Base-by-base conservation (phyloP, 2,329 filamentous ascomycete species). In the Scedosporium boydii region DNA sequence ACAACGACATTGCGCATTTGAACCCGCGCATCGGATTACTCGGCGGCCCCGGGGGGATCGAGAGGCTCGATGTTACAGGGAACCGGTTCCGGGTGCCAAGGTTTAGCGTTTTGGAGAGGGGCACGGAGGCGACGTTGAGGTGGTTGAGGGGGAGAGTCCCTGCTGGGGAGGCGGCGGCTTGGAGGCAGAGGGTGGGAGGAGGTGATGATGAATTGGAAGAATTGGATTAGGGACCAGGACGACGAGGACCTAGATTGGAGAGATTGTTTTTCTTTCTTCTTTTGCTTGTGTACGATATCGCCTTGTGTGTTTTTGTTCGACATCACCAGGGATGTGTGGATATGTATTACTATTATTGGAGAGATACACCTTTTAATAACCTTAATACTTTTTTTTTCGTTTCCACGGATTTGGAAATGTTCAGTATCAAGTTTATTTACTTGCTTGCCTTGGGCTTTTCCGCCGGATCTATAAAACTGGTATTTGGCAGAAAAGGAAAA, bases 1-100 rank as follows among this genome's bases (percentile, higher is more conserved):
- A 91, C 73, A 98, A 98, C 70, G 88, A 93, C 59, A 91, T 98
- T 65, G 83, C 84, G n/a, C 84, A 85, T 57, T 77, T 98, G 14
- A 90, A 95, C 64, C 89, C 93, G 0, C 85, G 87, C 6, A 81
- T 98, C 10, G 93, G 93, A 0, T 77, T 96, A 12, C 78, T 96
- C 0, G 87, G 87, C 26, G 87, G 87, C 1, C 79, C 73, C 4
- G 79, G 80, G 2, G 76, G 86, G 68, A 65, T 85, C 76, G 77
- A 89, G 80, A 74, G 83, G 61, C 77, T 97, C 9, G 88, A 96
- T 58, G 88, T 96, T 3, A 84, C 84, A 29, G 92, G 92, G 0
- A 98, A 98, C 72, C 82, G 87, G 38, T 98, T 98, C 75, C 82
- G 91, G 38, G 91, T 97, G 38, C 93, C 93, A 0, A 85, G 90